Evolutionary conservation across 2,329 filamentous ascomycete species (phyloP), one percentile per base, ranked within the genome.

Genomic region (Colletotrichum neosansevieriae): DNA sequence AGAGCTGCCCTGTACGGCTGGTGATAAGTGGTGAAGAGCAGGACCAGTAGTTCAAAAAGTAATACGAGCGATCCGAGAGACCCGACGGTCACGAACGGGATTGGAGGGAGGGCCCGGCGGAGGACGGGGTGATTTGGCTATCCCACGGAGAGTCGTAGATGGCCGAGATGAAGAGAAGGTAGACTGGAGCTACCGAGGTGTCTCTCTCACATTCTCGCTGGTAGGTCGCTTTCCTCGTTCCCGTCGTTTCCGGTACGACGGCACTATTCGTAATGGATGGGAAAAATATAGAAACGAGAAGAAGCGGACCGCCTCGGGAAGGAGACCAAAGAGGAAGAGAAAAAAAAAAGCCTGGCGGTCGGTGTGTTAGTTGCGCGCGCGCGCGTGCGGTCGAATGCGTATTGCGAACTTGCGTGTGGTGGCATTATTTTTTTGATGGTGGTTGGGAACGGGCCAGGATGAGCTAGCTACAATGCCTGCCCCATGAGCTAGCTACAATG

Each of bases 41-140:
- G 47, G 47, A 50, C 38, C 24, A 19, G 21, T 19, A 38, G 21
- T 34, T 51, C 17, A 66, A 69, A 58, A 57, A 42, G 54, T 50
- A 60, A 60, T 66, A 69, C 56, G 61, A 60, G 24, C 24, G 54
- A 60, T 44, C 65, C 56, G 66, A 66, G 49, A 56, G 61, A 68
- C 34, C 66, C 61, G 66, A 54, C 7, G 12, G 36, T 51, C 49
- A 51, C 42, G 36, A 50, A 44, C 17, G 56, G 61, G 34, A 44
- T 60, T 50, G 29, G 13, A 36, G 7, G 29, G 45, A 17, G 19
- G 49, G 38, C 47, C 24, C 7, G 62, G 15, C 54, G 61, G 61
- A 21, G 54, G 65, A 17, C 44, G 49, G 58, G 21, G 60, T 60
- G 24, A 50, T 38, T 29, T 34, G 40, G 57, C 24, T 49, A 50